Evolutionary conservation across 2,329 filamentous ascomycete species (phyloP).

Genomic region (Didymosphaeria variabile): DNA sequence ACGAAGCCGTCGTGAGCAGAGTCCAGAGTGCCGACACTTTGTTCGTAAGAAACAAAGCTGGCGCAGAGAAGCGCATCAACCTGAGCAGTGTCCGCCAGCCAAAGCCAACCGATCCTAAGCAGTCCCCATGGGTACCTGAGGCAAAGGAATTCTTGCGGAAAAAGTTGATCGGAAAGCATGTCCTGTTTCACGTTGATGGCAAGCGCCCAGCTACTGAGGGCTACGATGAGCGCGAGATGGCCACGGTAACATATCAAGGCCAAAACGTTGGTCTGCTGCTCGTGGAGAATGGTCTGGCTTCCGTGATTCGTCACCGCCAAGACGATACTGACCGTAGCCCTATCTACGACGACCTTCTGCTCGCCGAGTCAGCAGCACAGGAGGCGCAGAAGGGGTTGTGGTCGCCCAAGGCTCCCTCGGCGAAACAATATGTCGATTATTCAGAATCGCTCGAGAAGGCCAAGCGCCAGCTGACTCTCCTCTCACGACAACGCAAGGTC

Average conservation of each 20-base stretch:
- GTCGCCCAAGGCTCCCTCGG: constrained; percentile 86
- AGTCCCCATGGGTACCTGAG: constrained; percentile 88
- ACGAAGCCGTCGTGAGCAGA: constrained; percentile 85
- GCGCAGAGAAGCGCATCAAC: constrained; percentile 87
- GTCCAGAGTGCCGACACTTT: constrained; percentile 90
- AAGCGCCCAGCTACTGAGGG: constrained; percentile 88
- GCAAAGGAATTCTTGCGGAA: constrained; percentile 97
- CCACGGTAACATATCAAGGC: constrained; percentile 81
- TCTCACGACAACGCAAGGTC: constrained; percentile 91
- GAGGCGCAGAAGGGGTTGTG: constrained; percentile 93
- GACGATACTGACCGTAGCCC: constrained; percentile 94
- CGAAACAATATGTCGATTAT: constrained; percentile 84
- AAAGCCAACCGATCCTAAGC: constrained; percentile 85
- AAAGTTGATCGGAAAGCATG: constrained; percentile 93
- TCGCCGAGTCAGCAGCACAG: constrained; percentile 82
- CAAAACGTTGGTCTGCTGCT: constrained; percentile 86
- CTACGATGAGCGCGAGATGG: constrained; percentile 94
- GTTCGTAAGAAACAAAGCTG: constrained; percentile 83
- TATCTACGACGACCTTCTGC: constrained; percentile 89
- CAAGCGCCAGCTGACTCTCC: constrained; percentile 87
- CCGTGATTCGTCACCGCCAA: constrained; percentile 92
- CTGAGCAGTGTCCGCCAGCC: constrained; percentile 93
- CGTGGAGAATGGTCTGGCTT: constrained; percentile 92
- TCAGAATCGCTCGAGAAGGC: constrained; percentile 94
- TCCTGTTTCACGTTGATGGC: constrained; percentile 87